phyloP scores from a whole-genome alignment of 2,329 filamentous ascomycete genomes.

The Aaosphaeria arxii region DNA sequence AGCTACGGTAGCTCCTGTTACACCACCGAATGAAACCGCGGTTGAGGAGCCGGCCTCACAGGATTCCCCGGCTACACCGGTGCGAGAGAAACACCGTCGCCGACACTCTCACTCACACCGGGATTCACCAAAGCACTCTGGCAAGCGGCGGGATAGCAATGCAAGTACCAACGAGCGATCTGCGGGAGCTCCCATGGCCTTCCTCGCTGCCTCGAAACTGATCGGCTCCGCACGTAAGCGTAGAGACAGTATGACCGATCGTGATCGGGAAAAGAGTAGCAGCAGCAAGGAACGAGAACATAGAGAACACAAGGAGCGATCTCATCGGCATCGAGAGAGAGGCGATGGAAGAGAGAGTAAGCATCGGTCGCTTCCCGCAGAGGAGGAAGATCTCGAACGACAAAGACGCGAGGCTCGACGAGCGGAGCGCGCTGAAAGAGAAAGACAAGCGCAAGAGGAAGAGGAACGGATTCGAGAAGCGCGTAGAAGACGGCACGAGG shows the following conservation, averaged over 20 bases:
- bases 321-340: slow-evolving; percentile 24
- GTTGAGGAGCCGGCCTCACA: slow-evolving; percentile 5
- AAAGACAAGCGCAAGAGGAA: slow-evolving; percentile 17
- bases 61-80: background rate
- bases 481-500: slow-evolving; percentile 20
- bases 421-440: slow-evolving; percentile 26
- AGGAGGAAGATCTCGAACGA: slow-evolving; percentile 20
- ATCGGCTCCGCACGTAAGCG: slow-evolving; percentile 22
- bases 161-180: slow-evolving; percentile 25
- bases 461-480: slow-evolving; percentile 15
- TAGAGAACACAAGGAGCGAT: slow-evolving; percentile 17
- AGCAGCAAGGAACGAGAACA: slow-evolving; percentile 26
- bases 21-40: slow-evolving; percentile 25
- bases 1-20: slow-evolving; percentile 1
- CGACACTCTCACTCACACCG: slow-evolving; percentile 28
- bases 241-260: slow-evolving; percentile 31
- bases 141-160: slow-evolving; percentile 30
- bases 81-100: slow-evolving; percentile 22
- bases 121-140: slow-evolving; percentile 23
- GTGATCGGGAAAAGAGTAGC: slow-evolving; percentile 19
- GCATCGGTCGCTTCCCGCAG: slow-evolving; percentile 20
- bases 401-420: slow-evolving; percentile 26
- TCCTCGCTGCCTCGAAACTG: slow-evolving; percentile 18
- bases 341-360: slow-evolving; percentile 25
- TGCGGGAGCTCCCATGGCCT: slow-evolving; percentile 10